Percentiles rank a stretch among this genome's conserved stretches.
Conservation (phyloP, 345 rosid species). For the Turnera subulata region DNA sequence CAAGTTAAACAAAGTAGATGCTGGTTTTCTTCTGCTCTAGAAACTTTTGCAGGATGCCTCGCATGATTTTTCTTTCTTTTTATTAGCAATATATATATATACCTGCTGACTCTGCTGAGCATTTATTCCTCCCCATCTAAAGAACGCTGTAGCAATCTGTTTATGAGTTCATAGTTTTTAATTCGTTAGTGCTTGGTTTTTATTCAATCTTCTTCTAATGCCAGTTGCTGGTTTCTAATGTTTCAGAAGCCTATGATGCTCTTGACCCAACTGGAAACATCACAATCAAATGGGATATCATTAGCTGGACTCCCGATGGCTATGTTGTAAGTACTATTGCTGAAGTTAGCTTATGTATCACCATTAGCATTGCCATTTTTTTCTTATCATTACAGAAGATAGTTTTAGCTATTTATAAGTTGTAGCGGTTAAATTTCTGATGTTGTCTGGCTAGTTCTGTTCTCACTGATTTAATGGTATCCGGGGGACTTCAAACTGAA, state of each 20-base stretch:
- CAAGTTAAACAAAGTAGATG: neutral
- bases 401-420: no score
- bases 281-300: conserved; percentile 91
- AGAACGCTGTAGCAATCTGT: neutral
- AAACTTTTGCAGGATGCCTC: neutral
- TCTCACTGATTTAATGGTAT: neutral
- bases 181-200: neutral
- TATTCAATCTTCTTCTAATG: neutral
- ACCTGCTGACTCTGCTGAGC: neutral
- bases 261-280: conserved; percentile 88
- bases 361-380: no score
- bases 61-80: neutral
- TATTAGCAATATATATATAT: neutral
- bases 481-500: conserved; percentile 2
- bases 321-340: conserved; percentile 51
- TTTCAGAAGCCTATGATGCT: conserved; percentile 74
- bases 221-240: conserved; percentile 7
- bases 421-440: no score
- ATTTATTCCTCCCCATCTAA: neutral
- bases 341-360: neutral
- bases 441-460: neutral
- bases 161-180: neutral
- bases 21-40: neutral
- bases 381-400: no score
- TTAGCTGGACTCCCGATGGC: conserved; percentile 83